phyloP scores from a whole-genome alignment of 768 basidiomycete genomes.

The Porpolomopsis calyptriformis region DNA sequence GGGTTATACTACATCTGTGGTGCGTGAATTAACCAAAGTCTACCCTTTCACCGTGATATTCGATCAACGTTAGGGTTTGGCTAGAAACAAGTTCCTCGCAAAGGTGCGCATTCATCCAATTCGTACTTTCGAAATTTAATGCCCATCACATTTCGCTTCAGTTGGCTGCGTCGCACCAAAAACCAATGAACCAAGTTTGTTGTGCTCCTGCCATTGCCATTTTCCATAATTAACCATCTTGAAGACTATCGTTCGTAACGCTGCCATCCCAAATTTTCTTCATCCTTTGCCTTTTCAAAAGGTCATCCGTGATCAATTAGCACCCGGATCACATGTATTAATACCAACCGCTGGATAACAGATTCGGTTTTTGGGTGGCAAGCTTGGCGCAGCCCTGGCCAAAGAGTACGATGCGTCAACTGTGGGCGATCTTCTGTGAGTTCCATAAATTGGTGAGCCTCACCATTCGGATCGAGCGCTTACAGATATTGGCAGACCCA shows the following conservation, averaged over 20 bases:
- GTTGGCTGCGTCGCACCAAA: slow-evolving; percentile 87
- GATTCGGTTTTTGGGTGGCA: slow-evolving; percentile 94
- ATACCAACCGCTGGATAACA: too few relatives aligned
- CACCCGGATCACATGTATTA: neutral
- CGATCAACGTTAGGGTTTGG: slow-evolving; percentile 54
- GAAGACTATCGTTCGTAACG: slow-evolving; percentile 76
- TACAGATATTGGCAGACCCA: slow-evolving; percentile 28
- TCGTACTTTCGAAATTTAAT: slow-evolving; percentile 4
- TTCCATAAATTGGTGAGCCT: neutral
- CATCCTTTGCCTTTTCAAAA: slow-evolving; percentile 82
- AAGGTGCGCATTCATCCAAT: slow-evolving; percentile 45
- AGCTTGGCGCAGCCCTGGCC: slow-evolving; percentile 80
- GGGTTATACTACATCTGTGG: slow-evolving; percentile 91
- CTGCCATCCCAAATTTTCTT: slow-evolving; percentile 77
- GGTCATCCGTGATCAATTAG: slow-evolving; percentile 26
- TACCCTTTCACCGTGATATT: neutral
- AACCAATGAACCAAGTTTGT: slow-evolving; percentile 73
- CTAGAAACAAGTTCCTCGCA: slow-evolving; percentile 88
- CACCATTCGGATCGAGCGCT: neutral
- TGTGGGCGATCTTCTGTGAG: slow-evolving; percentile 84
- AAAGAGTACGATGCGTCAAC: slow-evolving; percentile 82
- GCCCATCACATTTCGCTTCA: slow-evolving; percentile 20
- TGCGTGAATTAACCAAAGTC: slow-evolving; percentile 25
- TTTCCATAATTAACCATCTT: slow-evolving; percentile 1
- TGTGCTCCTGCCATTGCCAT: neutral